These are phyloP conservation scores for Alternaria arbusti DNA, from an alignment of 2,329 filamentous ascomycete genomes.

Conservation along the genomic window DNA sequence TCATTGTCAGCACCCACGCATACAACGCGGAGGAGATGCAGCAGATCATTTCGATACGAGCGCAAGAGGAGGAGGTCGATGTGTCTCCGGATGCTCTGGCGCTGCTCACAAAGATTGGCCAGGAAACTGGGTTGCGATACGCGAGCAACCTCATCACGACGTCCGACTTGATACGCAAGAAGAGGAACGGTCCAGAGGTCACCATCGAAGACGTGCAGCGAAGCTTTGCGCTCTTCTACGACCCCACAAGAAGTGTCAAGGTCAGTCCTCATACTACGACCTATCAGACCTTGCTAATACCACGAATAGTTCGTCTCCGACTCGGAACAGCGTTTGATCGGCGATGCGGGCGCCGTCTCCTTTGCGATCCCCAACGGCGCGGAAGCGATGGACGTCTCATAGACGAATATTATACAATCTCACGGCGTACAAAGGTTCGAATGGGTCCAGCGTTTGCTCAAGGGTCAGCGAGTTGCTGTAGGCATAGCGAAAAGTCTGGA, in stretches of 20 bases:
- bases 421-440: slow-evolving; percentile 31
- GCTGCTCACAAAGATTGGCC: slow-evolving; percentile 91
- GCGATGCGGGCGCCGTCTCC: slow-evolving; percentile 80
- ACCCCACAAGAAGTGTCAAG: slow-evolving; percentile 83
- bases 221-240: slow-evolving; percentile 93
- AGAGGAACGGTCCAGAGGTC: slow-evolving; percentile 84
- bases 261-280: slow-evolving; percentile 25
- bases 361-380: slow-evolving; percentile 63
- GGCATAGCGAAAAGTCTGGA: slow-evolving; percentile 7
- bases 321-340: slow-evolving; percentile 91
- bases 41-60: slow-evolving; percentile 90
- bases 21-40: slow-evolving; percentile 86
- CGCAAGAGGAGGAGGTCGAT: slow-evolving; percentile 95
- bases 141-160: slow-evolving; percentile 98
- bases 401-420: slow-evolving; percentile 17
- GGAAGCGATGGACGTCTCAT: slow-evolving; percentile 75
- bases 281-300: slow-evolving; percentile 20
- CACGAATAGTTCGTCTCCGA: slow-evolving; percentile 74
- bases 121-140: slow-evolving; percentile 90
- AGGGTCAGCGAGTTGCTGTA: background rate
- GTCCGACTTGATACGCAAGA: slow-evolving; percentile 83
- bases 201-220: slow-evolving; percentile 87
- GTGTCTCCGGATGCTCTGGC: slow-evolving; percentile 87
- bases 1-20: slow-evolving; percentile 91
- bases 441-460: slow-evolving; percentile 28